Evolutionary conservation across 192 early-diverging fungal genomes (phyloP), one percentile per base, ranked within the genome.

Genomic region (Spizellomyces punctatus): DNA sequence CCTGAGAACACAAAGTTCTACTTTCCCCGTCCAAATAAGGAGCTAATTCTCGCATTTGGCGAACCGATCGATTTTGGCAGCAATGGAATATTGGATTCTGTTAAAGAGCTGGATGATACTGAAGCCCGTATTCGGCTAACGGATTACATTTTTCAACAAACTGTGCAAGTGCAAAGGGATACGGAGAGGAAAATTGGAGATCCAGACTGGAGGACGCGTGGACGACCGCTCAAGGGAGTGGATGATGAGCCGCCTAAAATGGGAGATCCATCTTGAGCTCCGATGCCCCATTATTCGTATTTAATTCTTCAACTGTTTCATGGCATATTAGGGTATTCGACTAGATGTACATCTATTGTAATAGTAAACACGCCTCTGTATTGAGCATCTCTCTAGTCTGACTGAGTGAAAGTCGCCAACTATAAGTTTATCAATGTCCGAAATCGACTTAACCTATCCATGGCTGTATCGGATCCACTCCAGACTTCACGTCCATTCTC

Each of bases 11-110:
- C 88, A 10, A 85, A 62, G n/a, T 22, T 89, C 1, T 75, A 86
- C 57, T 80, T 82, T 19, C 84, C 84, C 42, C 76, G 75, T 10
- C 69, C 91, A 8, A 79, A 81, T 44, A 78, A 88, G 79, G 76
- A 80, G 4, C 41, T 92, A n/a, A 78, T 81, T 5, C 67, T 95
- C n/a, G 77, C 81, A 2, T 86, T 90, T 72, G 94, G 94, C 42
- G 83, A 92, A 22, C 85, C 88, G 0, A 83, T 95, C 6, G 91
- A 93, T 64, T 91, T 92, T 76, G 60, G 62, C 19, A 46, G 21
- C 5, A 72, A 71, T 77, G 27, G 80, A 79, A 59, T 77, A 50
- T 46, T 56, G 10, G 62, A 62, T 12, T 10, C 49, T n/a, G 46
- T 47, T 46, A 58, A 81, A 70, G 75, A 78, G 43, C 80, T 82